Base-by-base conservation (phyloP, 1,284 basidiomycete genomes). In the Apiotrichum brassicae region DNA sequence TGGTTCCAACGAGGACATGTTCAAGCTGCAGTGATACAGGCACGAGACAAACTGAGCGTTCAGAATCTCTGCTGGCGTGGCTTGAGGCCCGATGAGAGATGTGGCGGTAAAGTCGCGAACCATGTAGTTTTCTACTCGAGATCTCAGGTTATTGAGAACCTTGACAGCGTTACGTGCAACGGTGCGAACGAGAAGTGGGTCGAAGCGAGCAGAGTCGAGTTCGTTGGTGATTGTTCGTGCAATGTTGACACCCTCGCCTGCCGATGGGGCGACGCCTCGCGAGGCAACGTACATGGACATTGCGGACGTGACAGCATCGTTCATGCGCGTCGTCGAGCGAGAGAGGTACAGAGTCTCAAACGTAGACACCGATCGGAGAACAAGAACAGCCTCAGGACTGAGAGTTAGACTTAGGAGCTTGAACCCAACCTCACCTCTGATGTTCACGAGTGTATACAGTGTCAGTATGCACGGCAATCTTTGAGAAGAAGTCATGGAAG, bases 401-500 rank as follows among this genome's bases (percentile, higher is more conserved):
- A 13, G 30, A 16, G 39, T 40, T 28, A 26, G 25, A 16, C 5
- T 6, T 5, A 2, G 11, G 45, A 41, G 18, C 7, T 6, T 12
- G 6, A 24, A 12, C 13, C 26, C 22, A 7, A 34, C 60, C 71
- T 43, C 48, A 87, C 88, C 87, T 92, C 73, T 97, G 93, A 45
- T 86, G 79, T 6, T 80, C 77, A 43, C 82, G 79, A 0, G 82
- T 84, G 68, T 97, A 97, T 4, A 87, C 76, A 0, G 93, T 94
- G 66, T 97, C 92, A 0, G 93, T 95, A 62, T 95, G 87, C 5
- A 95, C 84, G 1, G 89, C 82, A 43, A 97, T 92, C 69, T 92
- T 92, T 18, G 86, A 83, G 66, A 97, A 97, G 72, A 97, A 94
- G 35, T 92, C 90, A 48, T 97, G 92, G 71, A 97, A 92, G 12